Percentiles rank a stretch among this genome's conserved stretches.
phyloP scores from a whole-genome alignment of 805 yeast genomes.

The Candida montana region DNA sequence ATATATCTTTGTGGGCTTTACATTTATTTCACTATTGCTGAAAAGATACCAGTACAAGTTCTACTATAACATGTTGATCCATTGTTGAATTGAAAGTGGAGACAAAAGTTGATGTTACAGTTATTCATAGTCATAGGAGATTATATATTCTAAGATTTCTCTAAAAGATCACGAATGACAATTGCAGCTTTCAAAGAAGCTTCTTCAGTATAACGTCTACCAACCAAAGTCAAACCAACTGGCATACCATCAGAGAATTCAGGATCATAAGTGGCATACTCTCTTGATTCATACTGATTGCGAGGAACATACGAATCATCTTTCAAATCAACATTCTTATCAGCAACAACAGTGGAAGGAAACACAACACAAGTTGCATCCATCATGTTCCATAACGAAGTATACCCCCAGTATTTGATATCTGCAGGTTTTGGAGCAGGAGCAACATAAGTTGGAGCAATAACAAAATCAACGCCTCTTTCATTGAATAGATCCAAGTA shows the following conservation, averaged over 20 bases:
- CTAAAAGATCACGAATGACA: too few species aligned
- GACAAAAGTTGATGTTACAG: too few species aligned
- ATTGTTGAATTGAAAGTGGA: too few species aligned
- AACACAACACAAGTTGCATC: slow-evolving; percentile 38
- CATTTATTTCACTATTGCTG: too few species aligned
- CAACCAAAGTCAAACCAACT: slow-evolving; percentile 48
- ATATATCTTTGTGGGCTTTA: too few species aligned
- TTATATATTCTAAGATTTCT: too few species aligned
- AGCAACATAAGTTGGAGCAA: slow-evolving; percentile 39
- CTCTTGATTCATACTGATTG: slow-evolving; percentile 27
- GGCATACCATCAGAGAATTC: slow-evolving; percentile 47
- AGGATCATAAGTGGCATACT: slow-evolving; percentile 39
- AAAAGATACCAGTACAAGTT: too few species aligned
- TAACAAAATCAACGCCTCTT: slow-evolving; percentile 40
- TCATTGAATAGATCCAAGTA: slow-evolving; percentile 31
- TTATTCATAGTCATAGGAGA: too few species aligned
- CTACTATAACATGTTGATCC: too few species aligned
- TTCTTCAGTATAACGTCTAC: slow-evolving; percentile 43
- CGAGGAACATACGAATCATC: slow-evolving; percentile 19
- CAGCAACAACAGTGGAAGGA: slow-evolving; percentile 40
- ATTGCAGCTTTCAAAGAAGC: too few species aligned
- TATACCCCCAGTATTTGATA: slow-evolving; percentile 40
- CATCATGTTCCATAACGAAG: slow-evolving; percentile 35
- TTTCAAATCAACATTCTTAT: slow-evolving; percentile 27
- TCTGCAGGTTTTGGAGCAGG: slow-evolving; percentile 34